Evolutionary conservation across 768 basidiomycete genomes (phyloP).

Genomic region (Postia placenta): DNA sequence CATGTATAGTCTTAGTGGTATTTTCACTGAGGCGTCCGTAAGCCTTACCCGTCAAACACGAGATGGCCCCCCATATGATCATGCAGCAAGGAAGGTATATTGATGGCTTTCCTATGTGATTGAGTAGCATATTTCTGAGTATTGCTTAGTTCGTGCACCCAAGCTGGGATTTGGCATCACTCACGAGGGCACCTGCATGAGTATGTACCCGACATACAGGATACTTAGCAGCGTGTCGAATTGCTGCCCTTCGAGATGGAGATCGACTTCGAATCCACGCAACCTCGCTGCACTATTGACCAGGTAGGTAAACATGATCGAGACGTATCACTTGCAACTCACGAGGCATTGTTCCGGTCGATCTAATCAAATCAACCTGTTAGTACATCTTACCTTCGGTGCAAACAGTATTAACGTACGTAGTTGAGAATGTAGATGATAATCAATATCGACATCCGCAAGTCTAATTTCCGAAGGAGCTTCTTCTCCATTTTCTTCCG

Average conservation of each 20-base stretch:
- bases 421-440: slow-evolving; percentile 44
- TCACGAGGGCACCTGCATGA: slow-evolving; percentile 77
- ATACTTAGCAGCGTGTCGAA: slow-evolving; percentile 66
- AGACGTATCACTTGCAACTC: slow-evolving; percentile 15
- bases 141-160: not conserved
- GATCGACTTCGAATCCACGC: slow-evolving; percentile 64
- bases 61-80: slow-evolving; percentile 60
- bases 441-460: slow-evolving; percentile 37
- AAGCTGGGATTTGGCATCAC: slow-evolving; percentile 18
- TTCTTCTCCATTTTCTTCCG: slow-evolving; percentile 35
- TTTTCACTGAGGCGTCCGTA: too few species aligned
- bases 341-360: slow-evolving; percentile 70
- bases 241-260: slow-evolving; percentile 52
- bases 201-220: slow-evolving; percentile 65
- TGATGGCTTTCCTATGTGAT: slow-evolving; percentile 62
- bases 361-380: slow-evolving; percentile 43
- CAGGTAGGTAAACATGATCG: not conserved
- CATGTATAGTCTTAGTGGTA: too few species aligned
- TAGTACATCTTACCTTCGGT: not conserved
- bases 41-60: slow-evolving; percentile 29
- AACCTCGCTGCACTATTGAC: slow-evolving; percentile 58
- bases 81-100: slow-evolving; percentile 62
- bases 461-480: slow-evolving; percentile 38
- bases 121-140: slow-evolving; percentile 63
- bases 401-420: slow-evolving; percentile 21